Base-by-base conservation (phyloP, 345 rosid genomes). In the Streptanthus diversifolius region DNA sequence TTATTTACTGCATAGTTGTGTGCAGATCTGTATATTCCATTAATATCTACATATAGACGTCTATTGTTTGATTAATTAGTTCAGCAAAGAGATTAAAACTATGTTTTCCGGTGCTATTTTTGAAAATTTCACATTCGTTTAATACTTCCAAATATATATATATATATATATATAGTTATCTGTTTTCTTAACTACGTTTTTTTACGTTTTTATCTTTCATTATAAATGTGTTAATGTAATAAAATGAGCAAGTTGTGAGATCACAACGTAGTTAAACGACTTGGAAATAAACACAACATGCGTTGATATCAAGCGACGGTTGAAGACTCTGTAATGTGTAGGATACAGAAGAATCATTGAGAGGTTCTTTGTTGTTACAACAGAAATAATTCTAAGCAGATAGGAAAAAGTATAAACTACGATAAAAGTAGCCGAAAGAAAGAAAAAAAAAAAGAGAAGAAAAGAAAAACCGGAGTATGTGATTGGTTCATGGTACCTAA, bases 361-460 rank as follows among this genome's bases (percentile, higher is more conserved):
- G 17, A 61, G 30, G 55, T 74, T 65, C 27, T 17, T 56, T 29
- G 40, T 40, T 72, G 61, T 63, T 64, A 25, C 72, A 66, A 67
- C 62, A 58, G 4, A 74, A 39, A 48, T 39, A 21, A 39, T 39
- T 39, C 33, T 9, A 66, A 66, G 40, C 19, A 49, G 54, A 59
- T 48, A 58, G 45, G 66, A 57, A 33, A 57, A 48, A 21, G 62
- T 66, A 48, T 21, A 66, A 58, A 66, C 36, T 59, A 57, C 40
- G 45, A 74, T 59, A 18, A 68, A 75, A 67, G 73, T 24, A 67
- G 73, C 79, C 79, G 79, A 75, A 75, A 74, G 78, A 22, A 8
- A 74, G 73, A 33, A 8, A 24, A 5, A 5, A n/a, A 41, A 21
- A 9, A 17, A 5, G 17, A 65, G 21, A 53, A 21, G 9, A 8